These are phyloP conservation scores for Tetrapisispora arboricola DNA, from an alignment of 805 yeast genomes.

Conservation along the genomic window DNA sequence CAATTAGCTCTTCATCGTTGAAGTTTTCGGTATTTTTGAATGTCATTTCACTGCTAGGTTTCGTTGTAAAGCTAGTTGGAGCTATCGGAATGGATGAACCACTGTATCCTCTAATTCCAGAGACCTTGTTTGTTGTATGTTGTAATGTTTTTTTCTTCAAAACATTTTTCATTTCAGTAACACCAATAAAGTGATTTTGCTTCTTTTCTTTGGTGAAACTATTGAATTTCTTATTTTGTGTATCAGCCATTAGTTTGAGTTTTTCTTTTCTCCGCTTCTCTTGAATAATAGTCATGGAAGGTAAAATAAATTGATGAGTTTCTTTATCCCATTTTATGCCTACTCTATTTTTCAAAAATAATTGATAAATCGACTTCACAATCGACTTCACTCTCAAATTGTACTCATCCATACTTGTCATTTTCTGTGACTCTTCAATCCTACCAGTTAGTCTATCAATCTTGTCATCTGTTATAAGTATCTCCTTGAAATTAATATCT, in stretches of 20 bases:
- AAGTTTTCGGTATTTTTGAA: background rate
- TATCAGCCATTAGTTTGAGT: background rate
- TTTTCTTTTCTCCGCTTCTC: background rate
- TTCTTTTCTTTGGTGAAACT: background rate
- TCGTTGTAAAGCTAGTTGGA: slow-evolving; percentile 18
- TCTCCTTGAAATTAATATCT: slow-evolving; percentile 46
- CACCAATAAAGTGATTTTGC: background rate
- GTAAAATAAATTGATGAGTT: background rate
- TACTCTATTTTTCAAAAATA: slow-evolving; percentile 13
- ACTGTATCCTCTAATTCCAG: slow-evolving; percentile 20
- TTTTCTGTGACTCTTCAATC: slow-evolving; percentile 6
- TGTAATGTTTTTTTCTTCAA: background rate
- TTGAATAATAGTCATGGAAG: background rate
- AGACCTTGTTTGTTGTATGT: background rate
- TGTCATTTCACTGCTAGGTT: slow-evolving; percentile 17
- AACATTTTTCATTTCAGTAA: slow-evolving; percentile 11
- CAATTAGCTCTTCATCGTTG: background rate
- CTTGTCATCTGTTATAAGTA: slow-evolving; percentile 9
- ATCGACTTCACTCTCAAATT: slow-evolving; percentile 11
- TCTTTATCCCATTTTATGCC: slow-evolving; percentile 12
- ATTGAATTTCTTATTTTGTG: background rate
- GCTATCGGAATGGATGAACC: slow-evolving; percentile 28
- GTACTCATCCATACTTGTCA: slow-evolving; percentile 6
- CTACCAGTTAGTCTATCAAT: slow-evolving; percentile 15
- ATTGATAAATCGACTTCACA: slow-evolving; percentile 10